Conservation (phyloP, 371 early-diverging fungal species). For the Mortierella sp. region DNA sequence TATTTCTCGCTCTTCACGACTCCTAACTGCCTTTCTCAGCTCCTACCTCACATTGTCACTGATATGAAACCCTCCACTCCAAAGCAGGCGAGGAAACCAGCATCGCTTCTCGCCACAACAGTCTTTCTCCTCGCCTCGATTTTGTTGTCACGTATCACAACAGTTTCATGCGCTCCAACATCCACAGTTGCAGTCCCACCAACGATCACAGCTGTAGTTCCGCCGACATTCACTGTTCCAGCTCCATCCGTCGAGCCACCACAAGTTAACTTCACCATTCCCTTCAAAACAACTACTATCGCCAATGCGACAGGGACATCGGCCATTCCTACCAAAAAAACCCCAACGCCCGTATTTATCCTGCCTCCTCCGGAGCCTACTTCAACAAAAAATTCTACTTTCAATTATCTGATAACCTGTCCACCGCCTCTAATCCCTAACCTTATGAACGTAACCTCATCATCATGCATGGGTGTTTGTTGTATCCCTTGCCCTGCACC, state of each 20-base stretch:
- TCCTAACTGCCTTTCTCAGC: neutral
- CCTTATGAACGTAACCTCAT: constrained; percentile 3
- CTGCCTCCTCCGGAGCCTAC: neutral
- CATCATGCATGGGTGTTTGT: constrained; percentile 17
- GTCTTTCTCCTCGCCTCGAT: neutral
- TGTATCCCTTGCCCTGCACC: constrained; percentile 49
- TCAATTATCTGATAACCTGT: neutral
- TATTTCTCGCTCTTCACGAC: neutral
- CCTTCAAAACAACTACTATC: neutral
- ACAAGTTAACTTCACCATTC: neutral
- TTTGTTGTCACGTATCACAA: neutral
- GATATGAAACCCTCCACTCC: neutral
- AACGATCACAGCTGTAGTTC: neutral
- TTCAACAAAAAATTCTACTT: neutral
- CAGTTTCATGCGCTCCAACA: neutral
- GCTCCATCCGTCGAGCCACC: neutral
- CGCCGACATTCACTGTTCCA: neutral
- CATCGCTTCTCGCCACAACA: neutral
- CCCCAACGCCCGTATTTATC: neutral
- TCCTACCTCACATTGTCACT: neutral
- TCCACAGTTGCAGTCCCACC: neutral
- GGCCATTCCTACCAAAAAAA: neutral
- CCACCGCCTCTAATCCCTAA: constrained; percentile 24
- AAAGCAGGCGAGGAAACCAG: neutral
- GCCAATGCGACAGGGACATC: neutral